Conservation (phyloP, 176 grass and related monocot species). For the Phoenix roebelenii region DNA sequence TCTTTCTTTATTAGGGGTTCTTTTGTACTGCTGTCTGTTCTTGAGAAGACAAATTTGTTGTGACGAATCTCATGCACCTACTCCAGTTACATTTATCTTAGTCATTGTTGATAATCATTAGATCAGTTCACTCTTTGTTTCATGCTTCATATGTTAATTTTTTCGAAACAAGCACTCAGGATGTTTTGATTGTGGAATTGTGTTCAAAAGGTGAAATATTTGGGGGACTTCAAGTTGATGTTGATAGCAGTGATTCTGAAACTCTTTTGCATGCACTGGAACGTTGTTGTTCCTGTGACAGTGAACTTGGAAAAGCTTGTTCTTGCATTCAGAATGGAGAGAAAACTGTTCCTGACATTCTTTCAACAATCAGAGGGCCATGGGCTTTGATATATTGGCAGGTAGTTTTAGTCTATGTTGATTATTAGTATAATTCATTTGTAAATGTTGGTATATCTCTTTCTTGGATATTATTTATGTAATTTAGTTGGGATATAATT, state of each 20-base stretch:
- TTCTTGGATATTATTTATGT: neutral
- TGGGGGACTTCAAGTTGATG: conserved; percentile 50
- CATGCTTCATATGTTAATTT: neutral
- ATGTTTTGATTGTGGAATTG: neutral
- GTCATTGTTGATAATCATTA: too few relatives aligned
- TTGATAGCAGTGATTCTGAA: conserved; percentile 55
- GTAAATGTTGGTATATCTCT: too few relatives aligned
- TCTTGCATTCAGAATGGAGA: conserved; percentile 13
- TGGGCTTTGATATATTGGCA: conserved; percentile 96
- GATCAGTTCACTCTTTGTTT: neutral
- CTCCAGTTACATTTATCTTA: too few relatives aligned
- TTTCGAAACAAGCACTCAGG: neutral
- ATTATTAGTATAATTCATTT: too few relatives aligned
- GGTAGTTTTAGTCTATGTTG: conserved; percentile 22
- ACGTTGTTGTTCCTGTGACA: conserved; percentile 39
- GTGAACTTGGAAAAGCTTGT: conserved; percentile 22
- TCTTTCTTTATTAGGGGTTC: too few relatives aligned
- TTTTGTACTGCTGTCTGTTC: too few relatives aligned
- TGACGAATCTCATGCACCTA: too few relatives aligned
- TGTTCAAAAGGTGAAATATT: conserved; percentile 64
- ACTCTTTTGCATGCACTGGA: conserved; percentile 60
- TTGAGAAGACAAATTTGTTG: too few relatives aligned
- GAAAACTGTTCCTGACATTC: conserved; percentile 41
- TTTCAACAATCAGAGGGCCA: conserved; percentile 73
- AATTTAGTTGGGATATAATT: conserved; percentile 3